Base-by-base conservation (phyloP, 208 protist species). In the Leishmania guyanensis region DNA sequence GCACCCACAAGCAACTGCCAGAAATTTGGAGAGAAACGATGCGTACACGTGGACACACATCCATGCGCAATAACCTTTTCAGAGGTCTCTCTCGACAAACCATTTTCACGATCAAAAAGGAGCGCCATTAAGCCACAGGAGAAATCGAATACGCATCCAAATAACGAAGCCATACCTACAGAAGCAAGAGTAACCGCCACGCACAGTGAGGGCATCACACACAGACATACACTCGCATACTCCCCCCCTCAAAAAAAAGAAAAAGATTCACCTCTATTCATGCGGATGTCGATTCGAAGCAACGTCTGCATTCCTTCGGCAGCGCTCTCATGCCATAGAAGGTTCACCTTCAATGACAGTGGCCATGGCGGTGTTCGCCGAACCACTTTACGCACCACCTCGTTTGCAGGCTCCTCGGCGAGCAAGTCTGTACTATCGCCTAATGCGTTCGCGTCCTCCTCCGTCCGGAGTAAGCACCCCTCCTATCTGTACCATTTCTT, bases 401-500 rank as follows among this genome's bases (percentile, higher is more conserved):
- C 72, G 17, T 76, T 53, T 12, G n/a, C 20, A 16, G 6, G 46
- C 4, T 77, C 14, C 17, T 33, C 54, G 36, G 51, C 12, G 29
- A 60, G 56, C 26, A 33, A 26, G 74, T 22, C 56, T 48, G 39
- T 9, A 64, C 1, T 48, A 0, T 36, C 72, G 16, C 29, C 36
- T 12, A 73, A 22, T 33, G 17, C 51, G n/a, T 29, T 17, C 51
- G 74, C 36, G 29, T 0, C 80, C 5, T 14, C 79, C 22, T 14
- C 58, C 29, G 33, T 66, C 4, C 80, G 75, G 43, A 4, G 51
- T 26, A 62, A 70, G 16, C 68, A 64, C 0, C 76, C 81, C 10
- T 78, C 75, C 29, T 85, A 85, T 64, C 82, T 95, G 4, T 92
- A 93, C 71, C 62, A 84, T 43, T 64, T 84, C 33, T 94, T 94